These are phyloP conservation scores for Saccharomycopsis synnaedendra DNA, from an alignment of 805 yeast genomes.

Conservation along the genomic window DNA sequence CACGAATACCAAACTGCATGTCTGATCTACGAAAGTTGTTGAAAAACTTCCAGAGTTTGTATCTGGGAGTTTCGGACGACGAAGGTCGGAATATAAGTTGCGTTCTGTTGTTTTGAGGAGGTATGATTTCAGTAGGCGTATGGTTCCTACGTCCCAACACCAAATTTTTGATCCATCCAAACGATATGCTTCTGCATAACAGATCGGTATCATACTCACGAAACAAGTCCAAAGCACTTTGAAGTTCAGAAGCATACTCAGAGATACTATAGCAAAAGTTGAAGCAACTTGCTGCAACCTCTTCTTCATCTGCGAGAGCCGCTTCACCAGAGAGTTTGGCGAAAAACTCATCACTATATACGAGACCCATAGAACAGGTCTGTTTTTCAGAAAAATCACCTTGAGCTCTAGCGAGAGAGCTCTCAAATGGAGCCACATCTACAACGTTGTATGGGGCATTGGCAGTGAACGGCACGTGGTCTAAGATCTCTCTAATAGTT, in stretches of 20 bases:
- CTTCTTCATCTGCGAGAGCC: slow-evolving; percentile 48
- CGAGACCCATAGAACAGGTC: slow-evolving; percentile 38
- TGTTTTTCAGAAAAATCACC: slow-evolving; percentile 48
- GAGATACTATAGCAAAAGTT: slow-evolving; percentile 59
- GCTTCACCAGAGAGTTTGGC: slow-evolving; percentile 5
- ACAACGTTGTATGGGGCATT: slow-evolving; percentile 24
- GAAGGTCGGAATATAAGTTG: not conserved
- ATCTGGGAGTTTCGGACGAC: slow-evolving; percentile 15
- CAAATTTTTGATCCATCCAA: slow-evolving; percentile 37
- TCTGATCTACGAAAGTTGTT: slow-evolving; percentile 50
- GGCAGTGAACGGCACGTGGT: slow-evolving; percentile 44
- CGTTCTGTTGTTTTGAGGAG: too few species aligned
- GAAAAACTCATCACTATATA: slow-evolving; percentile 29
- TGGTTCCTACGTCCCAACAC: not conserved
- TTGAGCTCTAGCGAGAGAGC: slow-evolving; percentile 38
- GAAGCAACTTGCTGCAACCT: slow-evolving; percentile 76
- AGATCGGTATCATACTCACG: slow-evolving; percentile 25
- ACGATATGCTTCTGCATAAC: slow-evolving; percentile 23
- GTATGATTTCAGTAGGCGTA: not conserved
- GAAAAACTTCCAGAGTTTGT: slow-evolving; percentile 36
- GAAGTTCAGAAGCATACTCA: slow-evolving; percentile 49
- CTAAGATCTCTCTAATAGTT: slow-evolving; percentile 51
- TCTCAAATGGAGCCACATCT: slow-evolving; percentile 32
- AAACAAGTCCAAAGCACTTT: slow-evolving; percentile 33
- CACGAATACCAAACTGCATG: slow-evolving; percentile 68